A percentile compares a stretch with the other conserved stretches of the same genome.
Conservation (phyloP, 768 basidiomycete species). For the Mycena vitilis region DNA sequence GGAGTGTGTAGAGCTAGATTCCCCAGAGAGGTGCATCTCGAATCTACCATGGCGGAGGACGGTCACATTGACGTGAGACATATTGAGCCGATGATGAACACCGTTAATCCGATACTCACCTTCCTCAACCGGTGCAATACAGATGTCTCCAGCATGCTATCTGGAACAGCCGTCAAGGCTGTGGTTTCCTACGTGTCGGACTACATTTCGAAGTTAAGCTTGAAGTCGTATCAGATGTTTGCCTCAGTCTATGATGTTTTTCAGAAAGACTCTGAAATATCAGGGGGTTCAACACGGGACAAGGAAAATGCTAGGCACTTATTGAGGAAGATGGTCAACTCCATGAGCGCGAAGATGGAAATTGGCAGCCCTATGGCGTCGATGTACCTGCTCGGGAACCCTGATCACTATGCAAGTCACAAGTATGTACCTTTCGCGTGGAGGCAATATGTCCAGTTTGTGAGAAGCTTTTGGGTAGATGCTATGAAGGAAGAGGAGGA, state of each 20-base stretch:
- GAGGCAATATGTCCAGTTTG: too few species aligned
- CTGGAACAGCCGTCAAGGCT: background rate
- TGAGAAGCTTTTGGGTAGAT: too few species aligned
- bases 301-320: background rate
- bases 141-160: background rate
- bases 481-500: too few species aligned
- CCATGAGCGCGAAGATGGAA: constrained; percentile 37
- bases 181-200: constrained; percentile 7
- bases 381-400: constrained; percentile 45
- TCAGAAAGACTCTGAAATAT: background rate
- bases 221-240: background rate
- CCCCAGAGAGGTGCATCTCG: too few species aligned
- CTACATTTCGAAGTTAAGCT: background rate
- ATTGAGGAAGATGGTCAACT: background rate
- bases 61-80: too few species aligned
- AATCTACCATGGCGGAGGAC: too few species aligned
- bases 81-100: too few species aligned
- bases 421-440: too few species aligned
- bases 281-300: background rate
- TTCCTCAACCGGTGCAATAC: background rate
- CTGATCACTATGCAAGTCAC: too few species aligned
- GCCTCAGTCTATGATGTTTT: background rate
- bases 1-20: too few species aligned
- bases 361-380: constrained; percentile 47
- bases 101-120: background rate